Conservation (phyloP, 768 basidiomycete species). For the Tulasnella sp. region DNA sequence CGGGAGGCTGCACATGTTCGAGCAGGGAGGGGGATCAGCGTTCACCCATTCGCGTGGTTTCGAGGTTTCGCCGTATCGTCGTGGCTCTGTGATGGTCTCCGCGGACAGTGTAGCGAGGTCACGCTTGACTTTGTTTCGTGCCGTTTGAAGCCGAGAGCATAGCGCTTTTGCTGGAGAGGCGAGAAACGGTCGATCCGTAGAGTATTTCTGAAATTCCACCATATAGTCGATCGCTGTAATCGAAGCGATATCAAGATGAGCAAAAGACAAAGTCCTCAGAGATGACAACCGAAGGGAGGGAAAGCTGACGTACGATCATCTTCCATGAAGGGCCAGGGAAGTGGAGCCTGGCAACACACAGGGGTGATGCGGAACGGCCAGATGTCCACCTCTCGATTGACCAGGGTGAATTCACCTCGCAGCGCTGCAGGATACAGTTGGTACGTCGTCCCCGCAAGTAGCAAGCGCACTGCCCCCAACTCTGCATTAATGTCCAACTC, state of each 20-base stretch:
- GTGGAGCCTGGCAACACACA: slow-evolving; percentile 25
- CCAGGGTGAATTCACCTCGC: slow-evolving; percentile 12
- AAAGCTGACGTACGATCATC: slow-evolving; percentile 25
- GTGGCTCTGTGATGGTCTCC: slow-evolving; percentile 1
- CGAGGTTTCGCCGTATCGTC: slow-evolving; percentile 1
- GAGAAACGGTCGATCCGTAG: slow-evolving; percentile 19
- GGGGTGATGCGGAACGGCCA: slow-evolving; percentile 26
- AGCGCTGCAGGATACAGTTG: slow-evolving; percentile 21
- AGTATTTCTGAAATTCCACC: slow-evolving; percentile 26
- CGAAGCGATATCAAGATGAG: neutral
- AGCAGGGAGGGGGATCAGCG: slow-evolving; percentile 25
- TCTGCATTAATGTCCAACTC: slow-evolving; percentile 23
- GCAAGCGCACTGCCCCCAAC: slow-evolving; percentile 19
- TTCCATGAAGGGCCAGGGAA: slow-evolving; percentile 26
- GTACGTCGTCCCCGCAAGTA: slow-evolving; percentile 21
- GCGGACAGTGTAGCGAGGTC: slow-evolving; percentile 14
- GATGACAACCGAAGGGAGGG: too few relatives aligned
- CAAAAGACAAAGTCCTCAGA: neutral
- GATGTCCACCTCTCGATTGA: slow-evolving; percentile 4
- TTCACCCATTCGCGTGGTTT: slow-evolving; percentile 22
- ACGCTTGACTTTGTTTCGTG: slow-evolving; percentile 2
- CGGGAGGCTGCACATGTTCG: slow-evolving; percentile 27
- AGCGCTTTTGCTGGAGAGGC: slow-evolving; percentile 9
- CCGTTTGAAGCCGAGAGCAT: slow-evolving; percentile 8
- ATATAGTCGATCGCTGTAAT: slow-evolving; percentile 21